phyloP scores from a whole-genome alignment of 345 rosid genomes.

The Nephelium lappaceum region DNA sequence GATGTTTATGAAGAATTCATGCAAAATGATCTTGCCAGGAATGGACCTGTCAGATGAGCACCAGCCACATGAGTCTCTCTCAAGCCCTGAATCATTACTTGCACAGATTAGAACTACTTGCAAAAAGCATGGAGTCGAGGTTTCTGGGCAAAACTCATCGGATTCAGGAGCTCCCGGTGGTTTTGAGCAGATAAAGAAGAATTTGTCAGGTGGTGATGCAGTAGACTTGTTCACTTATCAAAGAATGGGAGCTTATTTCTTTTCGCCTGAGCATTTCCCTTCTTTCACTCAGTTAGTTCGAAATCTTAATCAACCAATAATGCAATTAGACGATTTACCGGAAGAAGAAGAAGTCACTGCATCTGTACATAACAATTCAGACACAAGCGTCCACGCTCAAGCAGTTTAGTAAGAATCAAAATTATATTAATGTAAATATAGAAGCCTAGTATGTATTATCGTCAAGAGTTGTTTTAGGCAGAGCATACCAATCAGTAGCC shows the following conservation, averaged over 20 bases:
- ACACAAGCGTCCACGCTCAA: slow-evolving; percentile 44
- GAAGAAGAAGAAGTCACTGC: slow-evolving; percentile 38
- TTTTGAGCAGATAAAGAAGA: slow-evolving; percentile 70
- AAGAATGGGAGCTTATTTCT: slow-evolving; percentile 96
- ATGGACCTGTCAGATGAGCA: slow-evolving; percentile 77
- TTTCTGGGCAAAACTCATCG: slow-evolving; percentile 74
- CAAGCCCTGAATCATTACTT: slow-evolving; percentile 70
- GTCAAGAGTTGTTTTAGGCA: neutral
- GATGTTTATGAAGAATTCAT: slow-evolving; percentile 72
- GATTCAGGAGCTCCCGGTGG: slow-evolving; percentile 45
- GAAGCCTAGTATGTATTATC: neutral
- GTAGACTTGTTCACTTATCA: slow-evolving; percentile 72
- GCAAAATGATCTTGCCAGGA: slow-evolving; percentile 82
- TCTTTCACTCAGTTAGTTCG: slow-evolving; percentile 70
- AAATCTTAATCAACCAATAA: slow-evolving; percentile 50
- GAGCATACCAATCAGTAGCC: neutral
- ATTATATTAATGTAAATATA: slow-evolving; percentile 15
- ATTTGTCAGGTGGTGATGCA: slow-evolving; percentile 36
- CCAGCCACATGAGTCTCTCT: slow-evolving; percentile 47
- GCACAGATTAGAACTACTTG: slow-evolving; percentile 62
- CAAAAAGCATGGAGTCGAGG: slow-evolving; percentile 57
- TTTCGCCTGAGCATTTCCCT: slow-evolving; percentile 93
- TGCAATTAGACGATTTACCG: slow-evolving; percentile 57
- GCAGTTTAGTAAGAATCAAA: slow-evolving; percentile 34
- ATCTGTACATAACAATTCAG: slow-evolving; percentile 32